phyloP scores from a whole-genome alignment of 2,329 filamentous ascomycete genomes.

The Huntiella decipiens region DNA sequence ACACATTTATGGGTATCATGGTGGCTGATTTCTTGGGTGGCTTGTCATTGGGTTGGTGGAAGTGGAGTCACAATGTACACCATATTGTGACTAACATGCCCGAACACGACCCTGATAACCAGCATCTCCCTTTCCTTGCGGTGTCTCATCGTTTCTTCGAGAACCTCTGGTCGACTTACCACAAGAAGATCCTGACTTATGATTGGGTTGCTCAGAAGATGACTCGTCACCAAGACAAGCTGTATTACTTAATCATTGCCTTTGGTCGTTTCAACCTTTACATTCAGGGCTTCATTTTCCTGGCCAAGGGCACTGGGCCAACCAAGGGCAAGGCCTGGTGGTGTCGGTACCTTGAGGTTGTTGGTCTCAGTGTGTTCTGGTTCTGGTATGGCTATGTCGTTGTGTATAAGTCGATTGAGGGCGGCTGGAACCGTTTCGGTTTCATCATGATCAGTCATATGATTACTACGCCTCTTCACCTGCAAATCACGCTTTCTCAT shows the following conservation, averaged over 20 bases:
- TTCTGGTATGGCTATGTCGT: slow-evolving; percentile 70
- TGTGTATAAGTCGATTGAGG: slow-evolving; percentile 53
- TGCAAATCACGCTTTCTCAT: slow-evolving; percentile 81
- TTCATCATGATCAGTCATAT: slow-evolving; percentile 70
- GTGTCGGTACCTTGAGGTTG: slow-evolving; percentile 65
- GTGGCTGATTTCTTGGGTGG: slow-evolving; percentile 82
- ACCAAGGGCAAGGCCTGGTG: slow-evolving; percentile 62
- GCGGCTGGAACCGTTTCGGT: slow-evolving; percentile 45
- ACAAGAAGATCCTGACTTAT: slow-evolving; percentile 62
- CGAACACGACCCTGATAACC: slow-evolving; percentile 90
- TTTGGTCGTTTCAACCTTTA: slow-evolving; percentile 83
- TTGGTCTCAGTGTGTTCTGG: slow-evolving; percentile 68
- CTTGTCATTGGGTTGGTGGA: slow-evolving; percentile 91
- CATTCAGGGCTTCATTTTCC: slow-evolving; percentile 58
- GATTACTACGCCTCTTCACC: slow-evolving; percentile 62
- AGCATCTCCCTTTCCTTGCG: slow-evolving; percentile 77
- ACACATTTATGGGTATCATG: slow-evolving; percentile 73
- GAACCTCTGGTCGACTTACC: slow-evolving; percentile 60
- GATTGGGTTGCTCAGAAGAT: slow-evolving; percentile 54
- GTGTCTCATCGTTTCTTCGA: slow-evolving; percentile 64
- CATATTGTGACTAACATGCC: slow-evolving; percentile 91
- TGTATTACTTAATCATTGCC: slow-evolving; percentile 65
- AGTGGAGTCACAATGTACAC: slow-evolving; percentile 86
- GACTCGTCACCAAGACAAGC: slow-evolving; percentile 56
- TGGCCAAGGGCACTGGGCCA: slow-evolving; percentile 50